A percentile compares a stretch with the other conserved stretches of the same genome.
phyloP scores from a whole-genome alignment of 176 grass and related monocot genomes.

The Eremochloa ophiuroides region DNA sequence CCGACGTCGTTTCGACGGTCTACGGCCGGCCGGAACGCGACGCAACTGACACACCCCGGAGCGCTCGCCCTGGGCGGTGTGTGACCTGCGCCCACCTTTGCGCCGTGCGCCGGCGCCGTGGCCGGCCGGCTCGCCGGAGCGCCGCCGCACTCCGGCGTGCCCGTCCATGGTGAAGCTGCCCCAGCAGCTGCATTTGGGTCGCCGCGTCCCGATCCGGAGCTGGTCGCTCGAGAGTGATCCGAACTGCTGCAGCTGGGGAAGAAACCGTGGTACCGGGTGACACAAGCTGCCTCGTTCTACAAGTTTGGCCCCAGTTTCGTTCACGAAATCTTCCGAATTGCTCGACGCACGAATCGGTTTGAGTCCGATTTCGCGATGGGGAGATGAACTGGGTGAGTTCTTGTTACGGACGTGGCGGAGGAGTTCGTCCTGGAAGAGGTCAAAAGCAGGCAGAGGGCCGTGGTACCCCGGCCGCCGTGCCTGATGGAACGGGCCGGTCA shows the following conservation, averaged over 20 bases:
- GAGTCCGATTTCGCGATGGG: neutral
- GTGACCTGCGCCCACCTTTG: conserved; percentile 10
- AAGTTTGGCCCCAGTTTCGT: neutral
- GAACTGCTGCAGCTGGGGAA: neutral
- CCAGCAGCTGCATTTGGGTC: conserved; percentile 29
- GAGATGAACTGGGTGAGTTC: neutral
- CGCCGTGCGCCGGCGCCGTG: neutral
- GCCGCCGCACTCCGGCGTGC: neutral
- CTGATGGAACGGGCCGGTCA: neutral
- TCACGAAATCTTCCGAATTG: neutral
- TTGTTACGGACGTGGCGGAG: neutral
- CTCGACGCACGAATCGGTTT: accelerated
- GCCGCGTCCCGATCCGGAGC: accelerated
- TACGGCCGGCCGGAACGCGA: neutral
- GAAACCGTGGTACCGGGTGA: neutral
- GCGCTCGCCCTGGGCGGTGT: neutral
- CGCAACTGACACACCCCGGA: conserved; percentile 41
- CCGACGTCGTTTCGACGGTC: neutral
- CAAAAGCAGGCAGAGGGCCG: conserved; percentile 24
- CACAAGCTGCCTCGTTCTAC: neutral
- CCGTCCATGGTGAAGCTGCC: neutral
- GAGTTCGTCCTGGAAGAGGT: conserved; percentile 16
- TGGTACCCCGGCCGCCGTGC: neutral
- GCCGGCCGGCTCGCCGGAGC: conserved; percentile 28
- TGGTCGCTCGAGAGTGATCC: neutral